Base-by-base conservation (phyloP, 2,329 filamentous ascomycete genomes). In the Daldinia eschscholtzii region DNA sequence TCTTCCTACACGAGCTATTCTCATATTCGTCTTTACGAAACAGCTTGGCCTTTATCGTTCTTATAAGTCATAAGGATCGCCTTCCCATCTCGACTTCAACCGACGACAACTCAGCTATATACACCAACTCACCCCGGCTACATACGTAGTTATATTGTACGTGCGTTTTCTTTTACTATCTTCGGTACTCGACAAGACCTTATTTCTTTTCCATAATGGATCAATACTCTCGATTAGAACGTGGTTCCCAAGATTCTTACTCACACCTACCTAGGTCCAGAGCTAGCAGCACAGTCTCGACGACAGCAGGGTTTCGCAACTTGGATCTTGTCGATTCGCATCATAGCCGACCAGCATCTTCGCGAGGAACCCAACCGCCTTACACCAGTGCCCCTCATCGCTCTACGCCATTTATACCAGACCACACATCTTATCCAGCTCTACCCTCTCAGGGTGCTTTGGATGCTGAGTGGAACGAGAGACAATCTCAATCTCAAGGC, bases 191-290 rank as follows among this genome's bases (percentile, higher is more conserved):
- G 57, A 57, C 61, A 46, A 64, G 53, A 67, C 61, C 61, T 71
- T 68, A 70, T 71, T 69, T 64, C 70, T 71, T 73, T 70, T 56
- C 60, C 72, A 76, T 78, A 77, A 77, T 76, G 75, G 70, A 71
- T 60, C 62, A 75, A 70, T 68, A 70, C 61, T 69, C 72, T 71
- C 70, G 75, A 73, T 67, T 72, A 71, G 64, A 72, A 68, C 53
- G 64, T 33, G 67, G 60, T 67, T 72, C 67, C 71, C 74, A 77
- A 74, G 71, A 77, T 73, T 73, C 73, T 76, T 73, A 76, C 79
- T 80, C 78, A 80, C 79, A 73, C 69, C 74, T 73, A 67, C 75
- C 76, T 74, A 79, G 78, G 72, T 79, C 76, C 70, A 74, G 75
- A 74, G 72, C 72, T 67, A 74, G 72, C 68, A 75, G 76, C 74